Evolutionary conservation across 805 yeast species (phyloP), one percentile per base, ranked within the genome.

Genomic region (Cyberlindnera samutprakarnensis): DNA sequence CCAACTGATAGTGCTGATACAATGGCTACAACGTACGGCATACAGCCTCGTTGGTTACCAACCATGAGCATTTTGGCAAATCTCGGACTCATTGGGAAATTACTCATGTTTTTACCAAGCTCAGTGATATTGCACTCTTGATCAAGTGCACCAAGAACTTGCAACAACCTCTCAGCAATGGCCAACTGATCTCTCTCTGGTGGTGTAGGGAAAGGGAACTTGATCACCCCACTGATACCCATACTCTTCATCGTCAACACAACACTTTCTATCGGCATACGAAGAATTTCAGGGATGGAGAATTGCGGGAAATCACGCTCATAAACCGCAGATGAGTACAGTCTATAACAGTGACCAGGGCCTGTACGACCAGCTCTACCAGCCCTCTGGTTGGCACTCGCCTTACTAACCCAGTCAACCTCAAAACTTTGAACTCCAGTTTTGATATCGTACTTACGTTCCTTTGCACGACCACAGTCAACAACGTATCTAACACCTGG

Each of bases 291-390:
- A 0, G 99, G 97, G 34, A 66, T 67, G 9, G 92, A 70, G 49
- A 92, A 92, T 49, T 80, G 86, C 4, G 66, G 66, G 53, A 92
- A 92, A 42, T 80, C 92, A 40, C 77, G 72, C 52, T 92, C 96
- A 54, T 66, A 92, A 7, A 94, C 82, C 2, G 98, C 98, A 12
- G 97, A 88, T 0, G 97, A 90, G 49, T 68, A 92, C 11, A 92
- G 57, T 38, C 98, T 65, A 54, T 92, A 92, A 54, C 96, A 85
- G 51, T 92, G 97, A 37, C 99, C 99, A 0, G 98, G 96, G 0
- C 97, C 98, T 1, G 96, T 88, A 69, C 97, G 79, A 53, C 96
- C 97, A 31, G 97, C 97, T 66, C 97, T 78, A 52, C 97, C 97
- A 14, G 94, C 62, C 62, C 99, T 72, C 64, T 92, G 99, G 44